These are phyloP conservation scores for Phoma sp. DNA, from an alignment of 2,329 filamentous ascomycete genomes.

Conservation along the genomic window DNA sequence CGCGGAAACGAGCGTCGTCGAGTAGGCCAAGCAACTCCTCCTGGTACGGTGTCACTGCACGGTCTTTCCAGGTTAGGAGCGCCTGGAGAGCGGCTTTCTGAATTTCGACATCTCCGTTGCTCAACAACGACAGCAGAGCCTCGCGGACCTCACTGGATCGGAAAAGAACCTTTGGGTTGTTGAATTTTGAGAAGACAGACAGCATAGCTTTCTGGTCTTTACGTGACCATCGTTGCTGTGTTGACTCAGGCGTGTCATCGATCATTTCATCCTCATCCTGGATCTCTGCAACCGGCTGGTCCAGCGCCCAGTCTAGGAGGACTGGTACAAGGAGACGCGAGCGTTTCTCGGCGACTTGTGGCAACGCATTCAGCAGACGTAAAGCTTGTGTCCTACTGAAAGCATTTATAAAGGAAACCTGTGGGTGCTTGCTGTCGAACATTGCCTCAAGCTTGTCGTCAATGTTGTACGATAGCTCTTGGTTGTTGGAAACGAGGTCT, in stretches of 20 bases:
- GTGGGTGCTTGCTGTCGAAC: slow-evolving; percentile 70
- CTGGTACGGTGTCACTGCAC: slow-evolving; percentile 76
- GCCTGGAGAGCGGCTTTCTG: slow-evolving; percentile 86
- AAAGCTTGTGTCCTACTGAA: slow-evolving; percentile 79
- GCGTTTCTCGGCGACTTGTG: slow-evolving; percentile 80
- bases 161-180: slow-evolving; percentile 84
- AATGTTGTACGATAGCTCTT: slow-evolving; percentile 24
- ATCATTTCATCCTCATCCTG: slow-evolving; percentile 22
- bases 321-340: slow-evolving; percentile 86
- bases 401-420: slow-evolving; percentile 57
- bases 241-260: slow-evolving; percentile 11
- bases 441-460: slow-evolving; percentile 63
- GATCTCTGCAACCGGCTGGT: slow-evolving; percentile 19
- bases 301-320: slow-evolving; percentile 76
- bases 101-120: slow-evolving; percentile 88
- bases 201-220: slow-evolving; percentile 86
- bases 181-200: slow-evolving; percentile 80
- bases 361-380: slow-evolving; percentile 75
- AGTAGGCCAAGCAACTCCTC: slow-evolving; percentile 86
- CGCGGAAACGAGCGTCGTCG: slow-evolving; percentile 89
- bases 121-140: slow-evolving; percentile 75
- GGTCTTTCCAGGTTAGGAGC: slow-evolving; percentile 87
- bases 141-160: slow-evolving; percentile 77
- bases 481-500: slow-evolving; percentile 22
- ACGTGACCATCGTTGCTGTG: slow-evolving; percentile 65